Conservation (phyloP, 2,329 filamentous ascomycete genomes). For the Endothia cerciana region DNA sequence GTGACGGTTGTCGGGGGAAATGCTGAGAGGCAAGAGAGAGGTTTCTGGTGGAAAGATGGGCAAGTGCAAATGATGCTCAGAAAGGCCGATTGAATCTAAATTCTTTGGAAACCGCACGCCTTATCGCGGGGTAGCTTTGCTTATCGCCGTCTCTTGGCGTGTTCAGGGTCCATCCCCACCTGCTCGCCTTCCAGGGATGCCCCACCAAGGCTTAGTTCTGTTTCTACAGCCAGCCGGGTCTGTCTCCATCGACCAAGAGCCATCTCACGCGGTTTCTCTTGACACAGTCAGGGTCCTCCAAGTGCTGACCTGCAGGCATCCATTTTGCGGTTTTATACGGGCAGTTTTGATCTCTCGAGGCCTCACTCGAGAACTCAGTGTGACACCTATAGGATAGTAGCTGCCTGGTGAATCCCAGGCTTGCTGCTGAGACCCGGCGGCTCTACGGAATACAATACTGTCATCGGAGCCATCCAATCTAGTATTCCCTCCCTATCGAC, state of each 20-base stretch:
- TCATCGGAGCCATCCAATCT: not conserved
- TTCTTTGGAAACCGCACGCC: not conserved
- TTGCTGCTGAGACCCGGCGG: not conserved
- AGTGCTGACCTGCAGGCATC: too few species aligned
- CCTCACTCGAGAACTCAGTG: too few species aligned
- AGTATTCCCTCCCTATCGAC: not conserved
- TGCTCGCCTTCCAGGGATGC: conserved; percentile 12
- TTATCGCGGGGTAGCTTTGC: conserved; percentile 16
- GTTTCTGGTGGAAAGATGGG: conserved; percentile 6
- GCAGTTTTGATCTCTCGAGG: not conserved
- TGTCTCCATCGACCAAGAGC: too few species aligned
- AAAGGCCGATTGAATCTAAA: not conserved
- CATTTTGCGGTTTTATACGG: too few species aligned
- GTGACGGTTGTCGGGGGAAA: not conserved
- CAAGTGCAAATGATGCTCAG: conserved; percentile 2
- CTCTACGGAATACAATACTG: not conserved
- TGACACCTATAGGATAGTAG: not conserved
- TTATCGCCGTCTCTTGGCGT: not conserved
- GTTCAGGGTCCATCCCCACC: not conserved
- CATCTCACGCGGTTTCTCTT: too few species aligned
- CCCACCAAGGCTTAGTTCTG: conserved; percentile 3
- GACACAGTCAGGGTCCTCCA: not conserved
- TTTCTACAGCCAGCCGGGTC: not conserved
- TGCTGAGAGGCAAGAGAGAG: not conserved
- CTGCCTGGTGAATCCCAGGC: not conserved